Conservation (phyloP, 176 grass and related monocot genomes). For the Typha latifolia region DNA sequence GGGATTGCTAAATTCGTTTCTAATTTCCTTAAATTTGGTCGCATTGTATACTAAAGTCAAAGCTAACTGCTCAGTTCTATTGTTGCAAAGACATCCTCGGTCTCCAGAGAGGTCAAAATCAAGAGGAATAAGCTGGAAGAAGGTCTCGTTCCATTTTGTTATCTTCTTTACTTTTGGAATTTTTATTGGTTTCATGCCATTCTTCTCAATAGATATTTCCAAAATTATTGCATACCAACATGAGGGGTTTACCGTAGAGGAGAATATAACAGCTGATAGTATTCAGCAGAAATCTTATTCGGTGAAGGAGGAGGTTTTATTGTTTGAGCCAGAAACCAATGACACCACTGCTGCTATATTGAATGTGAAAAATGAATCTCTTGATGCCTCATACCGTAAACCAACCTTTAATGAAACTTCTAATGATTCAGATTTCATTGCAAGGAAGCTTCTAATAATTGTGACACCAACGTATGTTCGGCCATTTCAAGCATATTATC, state of each 20-base stretch:
- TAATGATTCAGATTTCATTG: constrained; percentile 18
- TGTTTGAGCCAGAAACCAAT: constrained; percentile 23
- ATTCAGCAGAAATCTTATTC: constrained; percentile 6
- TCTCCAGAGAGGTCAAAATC: constrained; percentile 45
- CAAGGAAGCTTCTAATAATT: constrained; percentile 78
- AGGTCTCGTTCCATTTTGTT: constrained; percentile 31
- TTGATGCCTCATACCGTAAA: constrained; percentile 5
- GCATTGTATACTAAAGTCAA: constrained; percentile 35
- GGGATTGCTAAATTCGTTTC: constrained; percentile 37
- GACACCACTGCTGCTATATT: constrained; percentile 38
- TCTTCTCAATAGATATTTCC: constrained; percentile 57
- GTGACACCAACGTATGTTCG: constrained; percentile 78
- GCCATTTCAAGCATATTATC: constrained; percentile 73
- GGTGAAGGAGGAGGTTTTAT: constrained; percentile 13
- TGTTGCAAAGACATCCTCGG: constrained; percentile 50
- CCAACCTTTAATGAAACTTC: constrained; percentile 14
- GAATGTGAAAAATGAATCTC: constrained; percentile 46
- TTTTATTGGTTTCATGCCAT: constrained; percentile 69
- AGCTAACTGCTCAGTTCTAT: constrained; percentile 41
- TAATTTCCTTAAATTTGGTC: constrained; percentile 38
- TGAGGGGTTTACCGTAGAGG: constrained; percentile 9
- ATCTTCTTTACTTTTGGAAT: constrained; percentile 62
- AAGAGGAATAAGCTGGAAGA: constrained; percentile 57
- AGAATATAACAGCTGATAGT: constrained; percentile 17
- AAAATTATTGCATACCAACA: constrained; percentile 39